Evolutionary conservation across 2,329 filamentous ascomycete species (phyloP), one percentile per base, ranked within the genome.

Genomic region (Fusarium tupiense): DNA sequence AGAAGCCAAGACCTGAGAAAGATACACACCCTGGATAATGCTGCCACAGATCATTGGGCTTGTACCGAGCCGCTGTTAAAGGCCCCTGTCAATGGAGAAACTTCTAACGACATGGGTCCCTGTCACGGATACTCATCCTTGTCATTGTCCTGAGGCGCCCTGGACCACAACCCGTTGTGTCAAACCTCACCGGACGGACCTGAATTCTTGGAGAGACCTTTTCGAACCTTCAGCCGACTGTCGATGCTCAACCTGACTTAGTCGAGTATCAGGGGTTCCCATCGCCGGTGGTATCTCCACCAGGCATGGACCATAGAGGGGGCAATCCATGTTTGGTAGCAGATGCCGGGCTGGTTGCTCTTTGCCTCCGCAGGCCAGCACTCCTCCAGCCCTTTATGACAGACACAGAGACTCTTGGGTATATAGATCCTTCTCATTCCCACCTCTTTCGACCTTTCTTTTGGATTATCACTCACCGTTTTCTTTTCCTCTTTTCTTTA

Each of bases 391-490:
- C 20, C 47, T 58, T 58, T 41, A 58, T 22, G 47, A 50, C 24
- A 52, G 35, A 68, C 67, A 46, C 60, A 63, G 52, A 62, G 54
- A 53, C 40, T 53, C 65, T 41, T 72, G 67, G 69, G 76, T 80
- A 80, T 80, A 80, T 80, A 80, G 78, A 64, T 74, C 65, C 71
- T 65, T 73, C 69, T 38, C 53, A 67, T 72, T 63, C 73, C 77
- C 77, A 72, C 67, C 71, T 67, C 66, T 70, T 72, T 68, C 41
- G 20, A 29, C 29, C 56, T 59, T 67, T 64, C 70, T 72, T 67
- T 71, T 71, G 65, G 37, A 70, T 73, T 69, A 77, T 76, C 77
- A 75, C 65, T 66, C 75, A 74, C 71, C 66, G 71, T 76, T 75
- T 73, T 75, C 71, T 77, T 72, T 78, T 78, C 75, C 72, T 73